Percentiles rank a stretch among this genome's conserved stretches.
These are phyloP conservation scores for Daldinia bambusicola DNA, from an alignment of 495 filamentous ascomycete genomes.

Conservation along the genomic window DNA sequence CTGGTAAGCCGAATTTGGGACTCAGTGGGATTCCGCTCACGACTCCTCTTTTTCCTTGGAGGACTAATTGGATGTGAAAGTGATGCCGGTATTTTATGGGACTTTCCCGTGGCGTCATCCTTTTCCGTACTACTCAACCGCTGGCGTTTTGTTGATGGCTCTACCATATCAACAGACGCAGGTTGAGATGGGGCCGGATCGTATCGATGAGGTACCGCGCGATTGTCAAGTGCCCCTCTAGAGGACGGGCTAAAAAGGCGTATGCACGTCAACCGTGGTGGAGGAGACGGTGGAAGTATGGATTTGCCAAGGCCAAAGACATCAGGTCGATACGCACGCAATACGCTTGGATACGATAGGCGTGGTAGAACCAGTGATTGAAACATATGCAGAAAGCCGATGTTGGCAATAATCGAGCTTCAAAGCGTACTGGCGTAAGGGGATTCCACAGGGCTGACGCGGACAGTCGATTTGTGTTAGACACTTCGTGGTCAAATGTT, in stretches of 20 bases:
- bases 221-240: neutral
- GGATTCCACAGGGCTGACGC: conserved; percentile 33
- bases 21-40: conserved; percentile 36
- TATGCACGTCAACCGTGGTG: neutral
- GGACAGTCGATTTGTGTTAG: conserved; percentile 23
- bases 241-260: neutral
- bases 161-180: conserved; percentile 28
- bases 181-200: neutral
- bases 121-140: conserved; percentile 20
- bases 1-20: conserved; percentile 83
- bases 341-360: neutral
- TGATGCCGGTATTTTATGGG: conserved; percentile 34
- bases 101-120: conserved; percentile 1
- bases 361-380: neutral
- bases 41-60: conserved; percentile 47
- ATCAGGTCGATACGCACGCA: neutral
- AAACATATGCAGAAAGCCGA: conserved; percentile 16
- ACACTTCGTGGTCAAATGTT: conserved; percentile 19
- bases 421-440: neutral
- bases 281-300: neutral
- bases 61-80: conserved; percentile 56
- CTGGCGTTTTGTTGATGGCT: conserved; percentile 41
- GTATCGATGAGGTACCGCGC: neutral
- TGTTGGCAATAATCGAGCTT: conserved; percentile 17
- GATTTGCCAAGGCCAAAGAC: neutral